Evolutionary conservation across 2,329 filamentous ascomycete species (phyloP).

Genomic region (Penicillium sp.): DNA sequence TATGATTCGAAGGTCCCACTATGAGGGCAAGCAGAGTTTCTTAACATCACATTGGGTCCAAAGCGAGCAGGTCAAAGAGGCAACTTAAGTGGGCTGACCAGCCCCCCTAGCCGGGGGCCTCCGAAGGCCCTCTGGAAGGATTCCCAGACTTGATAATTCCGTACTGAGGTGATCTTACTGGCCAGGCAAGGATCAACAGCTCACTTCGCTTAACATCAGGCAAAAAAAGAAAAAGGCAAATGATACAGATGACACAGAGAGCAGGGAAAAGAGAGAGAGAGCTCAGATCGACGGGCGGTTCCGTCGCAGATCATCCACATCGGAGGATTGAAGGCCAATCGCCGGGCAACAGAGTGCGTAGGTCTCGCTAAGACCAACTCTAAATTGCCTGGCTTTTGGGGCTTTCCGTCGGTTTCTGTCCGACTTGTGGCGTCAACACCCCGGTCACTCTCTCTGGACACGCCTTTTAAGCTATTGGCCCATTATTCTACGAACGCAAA

Average conservation of each 20-base stretch:
- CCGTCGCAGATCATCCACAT: constrained; percentile 35
- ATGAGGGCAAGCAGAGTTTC: background rate
- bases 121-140: constrained; percentile 2
- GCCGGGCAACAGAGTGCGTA: constrained; percentile 27
- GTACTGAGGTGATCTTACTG: no score
- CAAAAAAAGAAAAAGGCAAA: background rate
- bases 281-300: constrained; percentile 34
- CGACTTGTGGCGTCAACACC: background rate
- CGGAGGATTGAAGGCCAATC: constrained; percentile 35
- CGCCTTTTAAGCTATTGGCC: constrained; percentile 25
- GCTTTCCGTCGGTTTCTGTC: background rate
- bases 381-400: constrained; percentile 15
- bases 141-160: background rate
- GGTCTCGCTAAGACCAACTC: constrained; percentile 24
- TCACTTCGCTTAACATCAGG: background rate
- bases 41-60: no score
- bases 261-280: background rate
- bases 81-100: background rate
- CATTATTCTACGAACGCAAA: constrained; percentile 29
- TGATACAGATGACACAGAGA: background rate
- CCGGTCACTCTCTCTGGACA: no score
- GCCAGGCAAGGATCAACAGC: background rate
- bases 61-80: background rate
- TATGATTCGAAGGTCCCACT: background rate
- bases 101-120: background rate